Conservation (phyloP, 2,329 filamentous ascomycete genomes). For the Claviceps fusiformis region DNA sequence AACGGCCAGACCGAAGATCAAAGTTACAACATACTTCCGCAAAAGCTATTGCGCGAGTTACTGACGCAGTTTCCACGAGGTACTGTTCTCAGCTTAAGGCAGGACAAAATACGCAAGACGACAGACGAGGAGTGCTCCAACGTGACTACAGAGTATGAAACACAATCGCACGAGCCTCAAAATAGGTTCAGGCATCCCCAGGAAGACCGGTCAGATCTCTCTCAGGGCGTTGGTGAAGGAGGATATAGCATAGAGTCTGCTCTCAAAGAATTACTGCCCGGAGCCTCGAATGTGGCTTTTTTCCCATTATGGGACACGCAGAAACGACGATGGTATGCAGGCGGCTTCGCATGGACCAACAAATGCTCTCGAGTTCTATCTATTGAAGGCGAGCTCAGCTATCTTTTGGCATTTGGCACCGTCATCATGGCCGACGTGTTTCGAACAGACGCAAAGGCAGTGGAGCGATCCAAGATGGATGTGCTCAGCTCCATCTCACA, state of each 20-base stretch:
- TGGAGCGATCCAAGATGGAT: constrained; percentile 39
- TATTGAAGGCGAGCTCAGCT: constrained; percentile 33
- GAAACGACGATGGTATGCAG: constrained; percentile 34
- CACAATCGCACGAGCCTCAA: not conserved
- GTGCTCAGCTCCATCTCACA: constrained; percentile 48
- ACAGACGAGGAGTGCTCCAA: not conserved
- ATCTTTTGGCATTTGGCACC: constrained; percentile 36
- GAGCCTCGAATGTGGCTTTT: constrained; percentile 31
- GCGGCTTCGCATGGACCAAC: constrained; percentile 35
- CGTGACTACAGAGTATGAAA: not conserved
- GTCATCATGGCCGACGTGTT: constrained; percentile 44
- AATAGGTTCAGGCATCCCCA: not conserved
- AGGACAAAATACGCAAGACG: not conserved
- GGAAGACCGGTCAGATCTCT: not conserved
- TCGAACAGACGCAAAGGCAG: constrained; percentile 23
- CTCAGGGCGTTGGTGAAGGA: not conserved
- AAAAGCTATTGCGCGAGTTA: constrained; percentile 1
- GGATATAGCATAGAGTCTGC: constrained; percentile 5
- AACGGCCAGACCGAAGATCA: constrained; percentile 9
- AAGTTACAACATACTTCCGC: constrained; percentile 1
- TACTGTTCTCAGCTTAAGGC: not conserved
- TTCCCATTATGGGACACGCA: constrained; percentile 34
- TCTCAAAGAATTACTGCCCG: constrained; percentile 24
- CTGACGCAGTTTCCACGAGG: constrained; percentile 2
- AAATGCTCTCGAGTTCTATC: constrained; percentile 29